Percentiles rank a stretch among this genome's conserved stretches.
Evolutionary conservation across 495 filamentous ascomycete species (phyloP).

Genomic region (Massariosphaeria phaeospora): DNA sequence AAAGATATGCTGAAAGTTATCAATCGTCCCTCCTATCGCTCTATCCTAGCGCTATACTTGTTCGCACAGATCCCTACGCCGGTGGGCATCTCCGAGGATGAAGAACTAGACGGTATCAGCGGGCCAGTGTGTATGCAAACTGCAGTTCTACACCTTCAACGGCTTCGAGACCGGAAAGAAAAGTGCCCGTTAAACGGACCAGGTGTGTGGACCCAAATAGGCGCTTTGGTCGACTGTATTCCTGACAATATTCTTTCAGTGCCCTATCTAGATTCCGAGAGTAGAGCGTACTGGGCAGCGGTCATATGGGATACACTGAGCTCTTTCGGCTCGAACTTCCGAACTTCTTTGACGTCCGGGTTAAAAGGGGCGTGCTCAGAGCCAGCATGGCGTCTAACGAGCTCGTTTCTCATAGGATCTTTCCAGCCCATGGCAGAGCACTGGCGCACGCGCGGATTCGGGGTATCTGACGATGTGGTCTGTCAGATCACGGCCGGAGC

Average conservation of each 20-base stretch:
- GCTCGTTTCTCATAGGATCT: background rate
- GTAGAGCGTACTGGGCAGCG: background rate
- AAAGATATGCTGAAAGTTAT: background rate
- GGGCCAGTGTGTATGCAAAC: background rate
- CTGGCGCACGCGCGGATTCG: background rate
- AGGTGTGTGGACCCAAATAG: background rate
- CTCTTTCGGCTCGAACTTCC: background rate
- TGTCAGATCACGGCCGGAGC: background rate
- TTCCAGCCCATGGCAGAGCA: background rate
- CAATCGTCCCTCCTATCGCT: background rate
- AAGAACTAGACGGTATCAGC: background rate
- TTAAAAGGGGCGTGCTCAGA: background rate
- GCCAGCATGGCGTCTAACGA: slow-evolving; percentile 1
- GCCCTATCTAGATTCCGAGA: background rate
- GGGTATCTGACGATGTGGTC: background rate
- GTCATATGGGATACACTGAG: background rate
- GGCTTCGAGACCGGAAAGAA: background rate
- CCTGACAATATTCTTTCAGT: background rate
- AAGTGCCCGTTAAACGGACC: background rate
- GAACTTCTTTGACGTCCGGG: background rate
- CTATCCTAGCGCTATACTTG: background rate
- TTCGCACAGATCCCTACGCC: background rate
- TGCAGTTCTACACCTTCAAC: background rate
- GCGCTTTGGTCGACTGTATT: background rate
- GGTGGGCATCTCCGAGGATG: background rate